phyloP scores from a whole-genome alignment of 2,329 filamentous ascomycete species.

The Dactylellina sp. region DNA sequence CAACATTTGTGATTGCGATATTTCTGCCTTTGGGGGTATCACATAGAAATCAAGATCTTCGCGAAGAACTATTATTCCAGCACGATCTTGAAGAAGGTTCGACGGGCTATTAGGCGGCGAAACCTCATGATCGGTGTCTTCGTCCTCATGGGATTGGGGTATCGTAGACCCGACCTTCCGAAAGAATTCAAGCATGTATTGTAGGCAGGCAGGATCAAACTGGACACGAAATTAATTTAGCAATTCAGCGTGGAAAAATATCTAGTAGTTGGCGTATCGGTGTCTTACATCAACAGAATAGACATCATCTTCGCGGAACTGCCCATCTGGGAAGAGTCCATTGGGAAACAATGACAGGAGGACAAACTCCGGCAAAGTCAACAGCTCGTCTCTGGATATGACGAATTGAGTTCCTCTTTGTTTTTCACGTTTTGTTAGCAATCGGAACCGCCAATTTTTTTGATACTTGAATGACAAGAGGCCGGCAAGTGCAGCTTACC shows the following conservation, averaged over 20 bases:
- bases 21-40: constrained; percentile 86
- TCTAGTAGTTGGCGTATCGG: constrained; percentile 15
- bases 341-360: constrained; percentile 98
- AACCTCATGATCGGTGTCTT: constrained; percentile 73
- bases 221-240: constrained; percentile 66
- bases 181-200: constrained; percentile 99
- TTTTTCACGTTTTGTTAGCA: constrained; percentile 58
- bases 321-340: constrained; percentile 94
- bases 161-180: constrained; percentile 96
- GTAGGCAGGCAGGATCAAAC: constrained; percentile 95
- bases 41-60: constrained; percentile 98
- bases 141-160: constrained; percentile 72
- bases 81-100: constrained; percentile 84
- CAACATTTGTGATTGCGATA: constrained; percentile 90
- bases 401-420: constrained; percentile 91
- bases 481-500: constrained; percentile 71
- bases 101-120: constrained; percentile 58
- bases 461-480: constrained; percentile 19
- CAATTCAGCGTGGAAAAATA: not conserved
- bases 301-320: constrained; percentile 91
- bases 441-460: constrained; percentile 61
- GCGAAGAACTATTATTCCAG: constrained; percentile 94
- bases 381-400: constrained; percentile 90
- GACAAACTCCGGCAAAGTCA: constrained; percentile 97
- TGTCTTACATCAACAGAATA: constrained; percentile 92